Conservation (phyloP, 1,284 basidiomycete genomes). For the Cutaneotrichosporon mucoides region DNA sequence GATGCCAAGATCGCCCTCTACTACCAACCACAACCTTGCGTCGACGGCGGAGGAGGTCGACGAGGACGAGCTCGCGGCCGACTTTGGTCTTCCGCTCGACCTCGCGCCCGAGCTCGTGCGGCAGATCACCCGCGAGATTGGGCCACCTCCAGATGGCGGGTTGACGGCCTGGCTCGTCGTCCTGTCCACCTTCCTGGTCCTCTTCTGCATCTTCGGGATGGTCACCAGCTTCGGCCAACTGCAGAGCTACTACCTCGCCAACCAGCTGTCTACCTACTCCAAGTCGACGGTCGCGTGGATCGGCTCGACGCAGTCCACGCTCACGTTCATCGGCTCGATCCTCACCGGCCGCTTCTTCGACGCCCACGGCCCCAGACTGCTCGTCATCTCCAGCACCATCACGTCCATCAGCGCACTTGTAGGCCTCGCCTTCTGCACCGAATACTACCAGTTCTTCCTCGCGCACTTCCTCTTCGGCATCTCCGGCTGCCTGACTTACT, state of each 20-base stretch:
- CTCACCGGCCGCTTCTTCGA: slow-evolving; percentile 25
- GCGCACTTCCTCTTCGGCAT: slow-evolving; percentile 41
- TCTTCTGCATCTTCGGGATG: slow-evolving; percentile 26
- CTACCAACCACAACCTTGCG: no score
- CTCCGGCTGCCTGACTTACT: slow-evolving; percentile 36
- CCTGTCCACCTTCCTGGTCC: slow-evolving; percentile 21
- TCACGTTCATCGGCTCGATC: slow-evolving; percentile 28
- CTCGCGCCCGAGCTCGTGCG: neutral
- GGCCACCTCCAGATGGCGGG: slow-evolving; percentile 29
- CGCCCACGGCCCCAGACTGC: slow-evolving; percentile 19
- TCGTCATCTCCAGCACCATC: slow-evolving; percentile 22
- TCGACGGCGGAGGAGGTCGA: neutral
- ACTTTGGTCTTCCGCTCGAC: neutral
- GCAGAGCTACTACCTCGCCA: slow-evolving; percentile 18
- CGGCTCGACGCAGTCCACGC: slow-evolving; percentile 19
- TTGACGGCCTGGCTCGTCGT: slow-evolving; percentile 25
- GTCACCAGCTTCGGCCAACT: slow-evolving; percentile 28
- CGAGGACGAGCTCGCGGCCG: neutral
- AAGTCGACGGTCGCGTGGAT: slow-evolving; percentile 27
- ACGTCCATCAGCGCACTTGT: slow-evolving; percentile 33
- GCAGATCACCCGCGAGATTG: slow-evolving; percentile 6
- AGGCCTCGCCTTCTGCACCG: slow-evolving; percentile 39
- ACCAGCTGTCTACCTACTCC: slow-evolving; percentile 20
- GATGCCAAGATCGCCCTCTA: neutral
- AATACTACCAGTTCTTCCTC: slow-evolving; percentile 47